Conservation (phyloP, 2,329 filamentous ascomycete species). For the Pestalotiopsis sp. region DNA sequence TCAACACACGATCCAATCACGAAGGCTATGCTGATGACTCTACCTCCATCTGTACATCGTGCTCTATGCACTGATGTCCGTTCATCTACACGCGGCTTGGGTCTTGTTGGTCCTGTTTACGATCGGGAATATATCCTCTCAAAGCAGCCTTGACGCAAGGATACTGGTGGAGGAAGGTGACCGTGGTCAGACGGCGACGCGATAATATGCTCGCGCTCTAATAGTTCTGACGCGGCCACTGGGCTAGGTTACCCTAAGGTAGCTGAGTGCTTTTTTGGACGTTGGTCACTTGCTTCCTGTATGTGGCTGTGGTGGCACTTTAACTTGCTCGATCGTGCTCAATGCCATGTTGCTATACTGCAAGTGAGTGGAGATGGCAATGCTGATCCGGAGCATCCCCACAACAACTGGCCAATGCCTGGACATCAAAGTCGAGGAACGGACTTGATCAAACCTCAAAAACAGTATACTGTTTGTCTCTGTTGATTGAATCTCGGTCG, state of each 20-base stretch:
- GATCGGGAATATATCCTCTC: too few species aligned
- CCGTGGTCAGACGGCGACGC: not conserved
- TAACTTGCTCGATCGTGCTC: constrained; percentile 1
- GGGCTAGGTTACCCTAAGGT: not conserved
- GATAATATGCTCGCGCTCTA: not conserved
- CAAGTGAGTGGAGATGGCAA: not conserved
- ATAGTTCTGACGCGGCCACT: not conserved
- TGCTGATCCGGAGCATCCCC: not conserved
- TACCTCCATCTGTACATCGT: too few species aligned
- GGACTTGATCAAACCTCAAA: too few species aligned
- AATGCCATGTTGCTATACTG: not conserved
- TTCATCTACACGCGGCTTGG: too few species aligned
- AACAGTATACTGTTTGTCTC: too few species aligned
- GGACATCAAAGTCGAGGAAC: not conserved
- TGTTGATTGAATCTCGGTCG: too few species aligned
- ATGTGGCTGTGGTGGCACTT: not conserved
- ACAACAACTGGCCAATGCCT: not conserved
- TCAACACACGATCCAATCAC: too few species aligned
- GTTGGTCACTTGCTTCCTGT: not conserved
- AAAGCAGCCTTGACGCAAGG: too few species aligned
- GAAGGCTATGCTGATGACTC: too few species aligned
- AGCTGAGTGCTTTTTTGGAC: not conserved
- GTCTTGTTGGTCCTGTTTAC: too few species aligned
- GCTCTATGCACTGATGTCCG: too few species aligned
- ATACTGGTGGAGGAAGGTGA: not conserved